Conservation (phyloP, 257 asterid species). For the Echites panduratus region DNA sequence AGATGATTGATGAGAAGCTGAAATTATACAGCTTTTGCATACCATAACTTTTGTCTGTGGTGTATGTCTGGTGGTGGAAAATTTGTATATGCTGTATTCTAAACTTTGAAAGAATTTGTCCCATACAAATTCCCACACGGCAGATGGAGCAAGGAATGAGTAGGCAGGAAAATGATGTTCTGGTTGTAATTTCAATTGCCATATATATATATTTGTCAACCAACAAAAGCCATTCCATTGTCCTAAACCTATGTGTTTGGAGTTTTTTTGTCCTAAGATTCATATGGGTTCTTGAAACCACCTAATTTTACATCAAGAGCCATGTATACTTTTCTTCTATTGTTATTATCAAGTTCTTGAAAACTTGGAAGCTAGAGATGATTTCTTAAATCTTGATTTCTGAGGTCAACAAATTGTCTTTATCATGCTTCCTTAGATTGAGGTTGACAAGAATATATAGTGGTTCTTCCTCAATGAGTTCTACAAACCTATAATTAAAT, state of each 20-base stretch:
- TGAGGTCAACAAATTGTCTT: too few species aligned
- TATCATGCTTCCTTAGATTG: too few species aligned
- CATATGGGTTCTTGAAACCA: too few species aligned
- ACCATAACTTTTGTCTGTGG: conserved; percentile 17
- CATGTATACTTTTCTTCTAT: too few species aligned
- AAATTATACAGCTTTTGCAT: conserved; percentile 18
- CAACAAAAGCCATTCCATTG: neutral
- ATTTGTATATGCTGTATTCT: conserved; percentile 1
- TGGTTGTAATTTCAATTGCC: too few species aligned
- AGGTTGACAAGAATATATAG: too few species aligned
- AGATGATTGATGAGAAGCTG: neutral
- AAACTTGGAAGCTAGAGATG: too few species aligned
- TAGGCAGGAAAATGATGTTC: neutral
- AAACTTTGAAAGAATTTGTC: neutral
- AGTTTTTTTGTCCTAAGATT: neutral
- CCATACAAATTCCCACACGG: neutral
- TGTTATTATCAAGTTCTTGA: too few species aligned
- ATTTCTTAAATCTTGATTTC: too few species aligned
- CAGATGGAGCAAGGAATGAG: conserved; percentile 2
- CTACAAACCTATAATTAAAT: too few species aligned
- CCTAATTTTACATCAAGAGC: too few species aligned
- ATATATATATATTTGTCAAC: neutral
- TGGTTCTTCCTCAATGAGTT: too few species aligned
- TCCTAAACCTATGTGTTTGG: conserved; percentile 2
- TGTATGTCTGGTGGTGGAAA: conserved; percentile 10